Percentiles rank a stretch among this genome's conserved stretches.
Conservation (phyloP, 2,329 filamentous ascomycete species). For the Colletotrichum echinochloae region DNA sequence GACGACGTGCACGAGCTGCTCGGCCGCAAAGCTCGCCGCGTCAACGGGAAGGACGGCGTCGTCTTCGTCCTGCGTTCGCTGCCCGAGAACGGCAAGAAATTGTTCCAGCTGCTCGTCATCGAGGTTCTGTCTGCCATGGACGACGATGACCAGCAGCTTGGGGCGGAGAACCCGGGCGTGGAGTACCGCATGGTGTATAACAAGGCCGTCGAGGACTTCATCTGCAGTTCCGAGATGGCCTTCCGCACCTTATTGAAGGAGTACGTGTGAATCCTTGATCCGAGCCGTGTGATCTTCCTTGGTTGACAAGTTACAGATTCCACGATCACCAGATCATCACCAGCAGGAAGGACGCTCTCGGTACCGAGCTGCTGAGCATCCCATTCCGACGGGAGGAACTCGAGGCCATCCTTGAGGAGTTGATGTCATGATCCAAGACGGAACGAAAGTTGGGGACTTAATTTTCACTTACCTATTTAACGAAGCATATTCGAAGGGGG, state of each 20-base stretch:
- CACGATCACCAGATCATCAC: constrained; percentile 98
- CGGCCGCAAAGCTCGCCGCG: constrained; percentile 80
- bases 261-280: constrained; percentile 58
- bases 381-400: constrained; percentile 91
- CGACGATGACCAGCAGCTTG: constrained; percentile 62
- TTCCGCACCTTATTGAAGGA: constrained; percentile 96
- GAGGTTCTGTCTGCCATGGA: constrained; percentile 82
- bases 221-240: constrained; percentile 95
- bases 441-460: not conserved
- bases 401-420: constrained; percentile 87
- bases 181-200: constrained; percentile 94
- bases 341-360: constrained; percentile 85
- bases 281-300: not conserved
- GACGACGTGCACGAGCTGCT: constrained; percentile 91
- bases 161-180: constrained; percentile 73
- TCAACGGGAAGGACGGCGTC: constrained; percentile 91
- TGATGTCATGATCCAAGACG: constrained; percentile 50
- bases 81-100: constrained; percentile 88
- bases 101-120: constrained; percentile 86
- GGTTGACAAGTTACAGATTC: constrained; percentile 66
- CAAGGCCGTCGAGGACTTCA: constrained; percentile 96
- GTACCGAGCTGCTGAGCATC: constrained; percentile 86
- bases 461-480: not conserved
- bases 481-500: not conserved
- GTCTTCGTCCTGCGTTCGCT: constrained; percentile 90